Evolutionary conservation across 1,284 basidiomycete species (phyloP).

Genomic region (Coriolopsis trogii): DNA sequence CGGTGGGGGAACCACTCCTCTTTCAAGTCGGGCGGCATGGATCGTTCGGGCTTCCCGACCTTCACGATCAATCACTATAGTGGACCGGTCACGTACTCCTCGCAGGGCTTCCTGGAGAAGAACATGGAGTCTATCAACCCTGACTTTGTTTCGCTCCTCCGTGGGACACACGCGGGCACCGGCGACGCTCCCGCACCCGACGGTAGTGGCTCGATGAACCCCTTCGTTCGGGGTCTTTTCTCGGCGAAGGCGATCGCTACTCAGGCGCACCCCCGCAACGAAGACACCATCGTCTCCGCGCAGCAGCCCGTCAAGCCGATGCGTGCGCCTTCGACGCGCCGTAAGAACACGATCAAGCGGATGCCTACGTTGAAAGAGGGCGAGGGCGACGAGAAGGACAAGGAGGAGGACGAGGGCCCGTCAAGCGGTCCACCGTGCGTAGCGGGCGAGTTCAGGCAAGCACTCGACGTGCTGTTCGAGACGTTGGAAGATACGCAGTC

Average conservation of each 20-base stretch:
- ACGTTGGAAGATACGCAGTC: conserved; percentile 89
- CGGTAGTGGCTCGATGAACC: conserved; percentile 78
- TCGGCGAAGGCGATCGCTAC: conserved; percentile 87
- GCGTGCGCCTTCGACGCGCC: conserved; percentile 86
- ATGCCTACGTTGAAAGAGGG: conserved; percentile 63
- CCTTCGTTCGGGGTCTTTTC: conserved; percentile 92
- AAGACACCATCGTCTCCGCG: conserved; percentile 93
- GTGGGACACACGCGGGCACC: conserved; percentile 52
- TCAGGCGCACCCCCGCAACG: conserved; percentile 87
- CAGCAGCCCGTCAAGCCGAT: conserved; percentile 94
- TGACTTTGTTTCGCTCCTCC: conserved; percentile 89
- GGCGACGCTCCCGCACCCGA: conserved; percentile 53
- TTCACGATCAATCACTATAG: conserved; percentile 95
- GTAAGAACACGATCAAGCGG: conserved; percentile 73
- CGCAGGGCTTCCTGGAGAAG: conserved; percentile 86
- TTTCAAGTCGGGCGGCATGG: conserved; percentile 80
- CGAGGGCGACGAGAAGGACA: conserved; percentile 58
- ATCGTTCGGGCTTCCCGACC: conserved; percentile 81
- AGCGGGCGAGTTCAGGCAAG: conserved; percentile 85
- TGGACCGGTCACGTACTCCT: conserved; percentile 89
- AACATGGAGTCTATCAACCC: conserved; percentile 92
- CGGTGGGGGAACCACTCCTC: conserved; percentile 93
- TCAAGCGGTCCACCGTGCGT: conserved; percentile 65
- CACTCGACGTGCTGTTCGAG: conserved; percentile 85
- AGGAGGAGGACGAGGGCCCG: conserved; percentile 44